These are phyloP conservation scores for Rubus idaeus DNA, from an alignment of 306 rosid species.

Conservation along the genomic window DNA sequence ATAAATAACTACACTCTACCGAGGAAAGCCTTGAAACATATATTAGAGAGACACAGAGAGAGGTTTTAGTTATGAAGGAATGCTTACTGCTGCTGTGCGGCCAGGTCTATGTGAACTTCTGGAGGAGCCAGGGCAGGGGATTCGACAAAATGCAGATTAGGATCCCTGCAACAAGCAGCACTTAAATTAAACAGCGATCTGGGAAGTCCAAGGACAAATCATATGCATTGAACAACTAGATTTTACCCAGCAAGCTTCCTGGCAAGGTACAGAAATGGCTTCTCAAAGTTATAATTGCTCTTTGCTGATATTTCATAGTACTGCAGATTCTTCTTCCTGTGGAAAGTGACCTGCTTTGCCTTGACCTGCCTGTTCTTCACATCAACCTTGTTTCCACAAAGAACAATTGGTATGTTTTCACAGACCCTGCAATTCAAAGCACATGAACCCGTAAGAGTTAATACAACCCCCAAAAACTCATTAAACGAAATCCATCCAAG, in stretches of 20 bases:
- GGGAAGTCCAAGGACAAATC: background rate
- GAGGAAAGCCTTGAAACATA: background rate
- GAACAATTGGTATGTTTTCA: conserved; percentile 81
- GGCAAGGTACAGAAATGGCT: conserved; percentile 75
- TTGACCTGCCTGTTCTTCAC: conserved; percentile 89
- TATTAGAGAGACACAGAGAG: background rate
- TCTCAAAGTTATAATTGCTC: conserved; percentile 84
- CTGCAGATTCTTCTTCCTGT: conserved; percentile 77
- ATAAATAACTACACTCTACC: background rate
- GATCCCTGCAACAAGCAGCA: conserved; percentile 49
- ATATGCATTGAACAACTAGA: background rate
- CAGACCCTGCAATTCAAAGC: conserved; percentile 54
- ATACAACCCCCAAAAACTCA: background rate
- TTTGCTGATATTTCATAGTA: conserved; percentile 83
- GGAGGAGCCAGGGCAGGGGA: conserved; percentile 92
- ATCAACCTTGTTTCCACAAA: conserved; percentile 84
- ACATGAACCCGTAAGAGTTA: background rate
- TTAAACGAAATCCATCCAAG: background rate
- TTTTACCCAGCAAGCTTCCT: conserved; percentile 84
- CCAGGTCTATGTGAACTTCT: conserved; percentile 77
- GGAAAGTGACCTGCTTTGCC: conserved; percentile 87
- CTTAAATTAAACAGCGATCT: background rate
- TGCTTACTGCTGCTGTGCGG: conserved; percentile 61
- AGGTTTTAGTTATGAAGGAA: background rate
- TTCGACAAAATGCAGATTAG: conserved; percentile 80